Percentiles rank a stretch among this genome's conserved stretches.
Evolutionary conservation across 441 rosid genomes (phyloP).

Genomic region (Adansonia madagascariensis): DNA sequence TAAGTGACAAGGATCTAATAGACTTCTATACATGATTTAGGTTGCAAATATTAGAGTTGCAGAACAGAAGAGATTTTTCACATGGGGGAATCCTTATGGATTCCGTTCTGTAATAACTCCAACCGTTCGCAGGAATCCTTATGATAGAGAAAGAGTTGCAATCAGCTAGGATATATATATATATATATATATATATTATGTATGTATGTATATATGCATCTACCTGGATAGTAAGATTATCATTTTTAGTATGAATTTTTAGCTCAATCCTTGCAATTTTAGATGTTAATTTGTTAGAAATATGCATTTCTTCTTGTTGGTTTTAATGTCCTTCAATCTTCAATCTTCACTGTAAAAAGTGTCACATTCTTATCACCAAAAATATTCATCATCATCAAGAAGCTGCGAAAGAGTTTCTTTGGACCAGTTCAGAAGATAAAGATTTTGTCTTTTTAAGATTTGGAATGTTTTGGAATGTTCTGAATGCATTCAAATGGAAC

Average conservation of each 20-base stretch:
- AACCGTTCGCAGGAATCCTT: slow-evolving; percentile 10
- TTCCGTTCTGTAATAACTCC: slow-evolving; percentile 27
- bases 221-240: background rate
- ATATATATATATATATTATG: background rate
- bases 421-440: background rate
- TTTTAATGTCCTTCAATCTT: background rate
- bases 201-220: background rate
- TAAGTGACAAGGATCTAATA: slow-evolving; percentile 1
- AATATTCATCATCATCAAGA: background rate
- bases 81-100: slow-evolving; percentile 30
- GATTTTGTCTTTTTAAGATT: background rate
- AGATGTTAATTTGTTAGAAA: background rate
- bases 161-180: background rate
- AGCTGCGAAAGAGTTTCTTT: background rate
- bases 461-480: no score
- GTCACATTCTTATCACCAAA: background rate
- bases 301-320: background rate
- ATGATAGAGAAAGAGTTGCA: background rate
- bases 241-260: background rate
- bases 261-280: background rate
- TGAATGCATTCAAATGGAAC: background rate
- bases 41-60: background rate
- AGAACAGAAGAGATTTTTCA: background rate
- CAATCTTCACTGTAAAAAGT: background rate
- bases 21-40: background rate